Evolutionary conservation across 441 rosid species (phyloP).

Genomic region (Adansonia grandidieri): DNA sequence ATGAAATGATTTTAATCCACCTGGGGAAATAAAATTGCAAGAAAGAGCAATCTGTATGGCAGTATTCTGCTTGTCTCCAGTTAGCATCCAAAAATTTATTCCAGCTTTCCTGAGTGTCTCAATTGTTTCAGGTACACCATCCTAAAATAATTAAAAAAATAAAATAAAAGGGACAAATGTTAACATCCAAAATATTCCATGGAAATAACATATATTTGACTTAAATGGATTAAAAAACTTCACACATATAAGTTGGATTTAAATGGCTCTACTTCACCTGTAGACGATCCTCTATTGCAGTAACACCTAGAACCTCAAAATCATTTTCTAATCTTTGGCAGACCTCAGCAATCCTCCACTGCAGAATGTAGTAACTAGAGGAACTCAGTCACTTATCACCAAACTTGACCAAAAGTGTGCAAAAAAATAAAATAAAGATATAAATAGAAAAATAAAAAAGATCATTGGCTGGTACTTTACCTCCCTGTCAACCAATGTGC

Average conservation of each 20-base stretch:
- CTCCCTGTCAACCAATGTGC: constrained; percentile 93
- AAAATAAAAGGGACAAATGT: background rate
- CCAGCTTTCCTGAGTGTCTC: constrained; percentile 79
- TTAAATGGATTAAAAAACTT: constrained; percentile 18
- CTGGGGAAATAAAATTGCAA: constrained; percentile 80
- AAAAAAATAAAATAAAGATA: constrained; percentile 20
- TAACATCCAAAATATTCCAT: constrained; percentile 9
- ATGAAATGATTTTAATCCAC: constrained; percentile 36
- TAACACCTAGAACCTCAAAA: constrained; percentile 92
- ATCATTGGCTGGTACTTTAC: constrained; percentile 45
- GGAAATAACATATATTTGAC: constrained; percentile 1
- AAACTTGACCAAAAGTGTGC: constrained; percentile 9
- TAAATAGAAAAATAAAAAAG: constrained; percentile 13
- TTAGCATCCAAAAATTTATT: constrained; percentile 85
- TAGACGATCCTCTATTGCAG: constrained; percentile 95
- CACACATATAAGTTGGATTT: constrained; percentile 26
- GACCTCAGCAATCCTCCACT: constrained; percentile 99
- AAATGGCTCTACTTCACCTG: constrained; percentile 61
- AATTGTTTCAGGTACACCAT: constrained; percentile 86
- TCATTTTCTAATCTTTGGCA: constrained; percentile 91
- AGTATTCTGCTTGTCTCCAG: constrained; percentile 82
- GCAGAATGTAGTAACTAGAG: constrained; percentile 38
- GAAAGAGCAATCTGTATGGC: constrained; percentile 83
- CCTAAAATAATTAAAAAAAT: constrained; percentile 41
- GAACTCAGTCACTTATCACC: constrained; percentile 33